phyloP scores from a whole-genome alignment of 2,329 filamentous ascomycete species.

The Cladobotryum mycophilum region DNA sequence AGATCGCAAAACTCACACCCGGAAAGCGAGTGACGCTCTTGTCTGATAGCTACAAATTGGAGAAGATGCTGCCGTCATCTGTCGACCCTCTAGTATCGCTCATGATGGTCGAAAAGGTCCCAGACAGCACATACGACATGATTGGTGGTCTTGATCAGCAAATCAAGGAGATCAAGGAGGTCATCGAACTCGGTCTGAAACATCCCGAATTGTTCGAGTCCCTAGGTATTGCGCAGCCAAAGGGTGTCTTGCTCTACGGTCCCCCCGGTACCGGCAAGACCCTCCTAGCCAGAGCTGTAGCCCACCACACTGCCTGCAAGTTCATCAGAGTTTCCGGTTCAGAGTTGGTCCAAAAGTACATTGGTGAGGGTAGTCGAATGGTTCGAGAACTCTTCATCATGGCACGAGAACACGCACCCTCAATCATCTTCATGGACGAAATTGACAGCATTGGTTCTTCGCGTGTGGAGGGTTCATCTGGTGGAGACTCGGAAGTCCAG shows the following conservation, averaged over 20 bases:
- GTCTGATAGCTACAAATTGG: slow-evolving; percentile 96
- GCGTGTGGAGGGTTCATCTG: slow-evolving; percentile 89
- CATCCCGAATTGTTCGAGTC: slow-evolving; percentile 98
- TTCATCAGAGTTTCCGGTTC: slow-evolving; percentile 97
- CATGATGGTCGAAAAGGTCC: slow-evolving; percentile 99
- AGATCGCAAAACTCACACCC: slow-evolving; percentile 90
- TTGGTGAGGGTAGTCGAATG: slow-evolving; percentile 96
- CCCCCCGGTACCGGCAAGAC: slow-evolving; percentile 98
- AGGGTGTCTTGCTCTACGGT: slow-evolving; percentile 93
- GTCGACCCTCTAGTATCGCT: slow-evolving; percentile 97
- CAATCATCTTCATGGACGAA: slow-evolving; percentile 99
- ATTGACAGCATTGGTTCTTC: slow-evolving; percentile 98
- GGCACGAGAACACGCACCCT: slow-evolving; percentile 95
- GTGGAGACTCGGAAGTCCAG: slow-evolving; percentile 96
- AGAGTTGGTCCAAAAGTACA: slow-evolving; percentile 98
- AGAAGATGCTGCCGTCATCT: slow-evolving; percentile 96
- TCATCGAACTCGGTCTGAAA: slow-evolving; percentile 96
- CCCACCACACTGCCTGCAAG: slow-evolving; percentile 98
- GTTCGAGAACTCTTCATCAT: slow-evolving; percentile 98
- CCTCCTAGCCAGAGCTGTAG: slow-evolving; percentile 86
- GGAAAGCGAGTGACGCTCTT: slow-evolving; percentile 96
- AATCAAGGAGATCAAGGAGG: slow-evolving; percentile 99
- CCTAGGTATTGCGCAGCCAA: slow-evolving; percentile 96
- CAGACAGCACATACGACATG: slow-evolving; percentile 99
- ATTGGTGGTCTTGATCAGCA: slow-evolving; percentile 98